Evolutionary conservation across 768 basidiomycete species (phyloP), one percentile per base, ranked within the genome.

Genomic region (Termitomyces titanicus): DNA sequence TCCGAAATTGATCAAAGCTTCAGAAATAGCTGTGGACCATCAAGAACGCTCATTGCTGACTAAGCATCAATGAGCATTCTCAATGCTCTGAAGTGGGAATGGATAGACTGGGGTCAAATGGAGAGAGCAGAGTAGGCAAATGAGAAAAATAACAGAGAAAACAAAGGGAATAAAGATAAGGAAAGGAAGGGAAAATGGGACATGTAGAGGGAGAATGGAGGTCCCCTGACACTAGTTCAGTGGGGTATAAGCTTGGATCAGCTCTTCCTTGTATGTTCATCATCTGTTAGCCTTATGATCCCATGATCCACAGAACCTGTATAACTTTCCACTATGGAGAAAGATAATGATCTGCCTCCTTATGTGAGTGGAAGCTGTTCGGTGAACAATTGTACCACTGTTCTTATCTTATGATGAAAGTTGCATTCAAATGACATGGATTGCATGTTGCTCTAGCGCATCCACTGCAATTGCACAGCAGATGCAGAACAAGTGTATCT

Each of bases 271-370:
- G n/a, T 29, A 4, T 44, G n/a, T 47, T 29, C 22, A 47, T 35
- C 12, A n/a, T 22, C n/a, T 42, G 18, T 20, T 29, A 64, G 63
- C 42, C 56, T 47, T 53, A 61, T 40, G 63, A 64, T 34, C 39
- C 59, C 55, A 61, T 40, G 63, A 64, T 34, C 39, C 59, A 45
- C 59, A 58, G 39, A 64, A 64, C 34, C 61, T 61, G n/a, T 64
- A 59, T 45, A 62, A 64, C 37, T 64, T 55, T 57, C 61, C 63
- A 15, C 34, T 47, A 1, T 62, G 61, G 61, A 62, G 47, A 38
- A 64, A 64, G 29, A 13, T 40, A 8, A 53, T 64, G 58, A 64
- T 64, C 24, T 62, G 61, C 25, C 34, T 29, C 10, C 42, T 64
- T 10, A 29, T 62, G 63, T 64, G 42, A 50, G 59, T 55, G 6